A percentile compares a stretch with the other conserved stretches of the same genome.
Evolutionary conservation across 2,329 filamentous ascomycete genomes (phyloP).

Genomic region (Hymenoscyphus linearis): DNA sequence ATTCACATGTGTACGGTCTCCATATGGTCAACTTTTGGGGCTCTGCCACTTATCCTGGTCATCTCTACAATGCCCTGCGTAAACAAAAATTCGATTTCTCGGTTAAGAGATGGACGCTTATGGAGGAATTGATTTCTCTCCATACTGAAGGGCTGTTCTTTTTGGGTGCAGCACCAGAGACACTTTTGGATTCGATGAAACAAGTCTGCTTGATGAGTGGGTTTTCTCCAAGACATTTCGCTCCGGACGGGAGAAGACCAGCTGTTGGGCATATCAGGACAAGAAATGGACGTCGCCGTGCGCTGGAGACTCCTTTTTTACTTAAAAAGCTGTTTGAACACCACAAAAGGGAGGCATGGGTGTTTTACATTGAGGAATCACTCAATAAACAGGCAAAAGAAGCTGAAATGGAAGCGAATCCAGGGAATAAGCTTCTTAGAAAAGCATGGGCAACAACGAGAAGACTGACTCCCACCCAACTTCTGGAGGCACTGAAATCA

Average conservation of each 20-base stretch:
- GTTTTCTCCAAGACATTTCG: constrained; percentile 2
- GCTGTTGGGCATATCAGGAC: neutral
- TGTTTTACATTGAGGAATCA: constrained; percentile 13
- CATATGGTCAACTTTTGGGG: neutral
- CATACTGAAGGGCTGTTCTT: constrained; percentile 12
- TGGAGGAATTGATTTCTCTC: constrained; percentile 6
- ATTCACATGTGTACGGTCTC: neutral
- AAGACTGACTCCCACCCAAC: constrained; percentile 1
- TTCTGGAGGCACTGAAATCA: constrained; percentile 6
- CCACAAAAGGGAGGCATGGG: constrained; percentile 10
- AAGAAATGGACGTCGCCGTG: constrained; percentile 9
- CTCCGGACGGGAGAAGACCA: neutral
- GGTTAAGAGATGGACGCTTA: constrained; percentile 7
- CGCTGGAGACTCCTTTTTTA: constrained; percentile 3
- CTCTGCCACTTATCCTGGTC: too few relatives aligned
- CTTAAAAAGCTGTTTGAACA: constrained; percentile 3
- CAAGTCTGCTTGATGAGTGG: constrained; percentile 9
- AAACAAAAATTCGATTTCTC: neutral
- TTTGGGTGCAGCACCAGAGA: constrained; percentile 4
- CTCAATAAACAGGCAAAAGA: constrained; percentile 10
- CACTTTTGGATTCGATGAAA: constrained; percentile 4
- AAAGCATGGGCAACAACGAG: constrained; percentile 3
- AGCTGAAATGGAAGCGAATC: neutral
- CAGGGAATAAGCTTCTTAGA: neutral
- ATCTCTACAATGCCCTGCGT: too few relatives aligned